Conservation (phyloP, 148 eudicot species). For the Linanthus parryae region DNA sequence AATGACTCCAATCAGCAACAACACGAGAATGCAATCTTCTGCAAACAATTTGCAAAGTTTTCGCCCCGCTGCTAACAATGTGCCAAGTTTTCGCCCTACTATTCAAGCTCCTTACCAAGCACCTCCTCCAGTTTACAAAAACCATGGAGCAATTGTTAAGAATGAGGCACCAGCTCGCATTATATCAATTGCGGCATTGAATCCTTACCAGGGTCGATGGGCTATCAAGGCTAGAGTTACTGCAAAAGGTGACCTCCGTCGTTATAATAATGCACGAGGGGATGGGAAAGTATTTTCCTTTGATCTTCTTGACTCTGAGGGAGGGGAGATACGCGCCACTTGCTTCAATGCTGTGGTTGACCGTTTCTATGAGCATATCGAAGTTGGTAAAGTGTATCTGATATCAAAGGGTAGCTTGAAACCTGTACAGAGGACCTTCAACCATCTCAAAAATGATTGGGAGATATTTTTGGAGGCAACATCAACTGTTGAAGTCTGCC, state of each 20-base stretch:
- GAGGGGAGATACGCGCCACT: conserved; percentile 94
- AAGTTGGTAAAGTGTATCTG: conserved; percentile 78
- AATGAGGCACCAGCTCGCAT: conserved; percentile 96
- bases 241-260: conserved; percentile 89
- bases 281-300: conserved; percentile 99
- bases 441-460: conserved; percentile 97
- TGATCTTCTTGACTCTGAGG: conserved; percentile 94
- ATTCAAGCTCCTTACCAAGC: conserved; percentile 91
- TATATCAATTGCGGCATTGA: conserved; percentile 87
- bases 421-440: conserved; percentile 83
- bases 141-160: conserved; percentile 86
- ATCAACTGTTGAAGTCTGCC: conserved; percentile 85
- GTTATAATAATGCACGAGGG: conserved; percentile 94
- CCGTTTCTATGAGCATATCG: conserved; percentile 74
- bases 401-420: conserved; percentile 92
- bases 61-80: conserved; percentile 24
- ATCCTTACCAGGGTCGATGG: conserved; percentile 99
- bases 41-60: conserved; percentile 30
- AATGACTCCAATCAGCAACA: conserved; percentile 15
- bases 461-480: conserved; percentile 84
- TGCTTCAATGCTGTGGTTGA: conserved; percentile 97
- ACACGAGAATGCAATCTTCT: conserved; percentile 23
- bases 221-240: conserved; percentile 98
- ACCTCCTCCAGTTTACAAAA: conserved; percentile 86
- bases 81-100: conserved; percentile 50